These are phyloP conservation scores for Trichoderma polysporum DNA, from an alignment of 2,329 filamentous ascomycete genomes.

Conservation along the genomic window DNA sequence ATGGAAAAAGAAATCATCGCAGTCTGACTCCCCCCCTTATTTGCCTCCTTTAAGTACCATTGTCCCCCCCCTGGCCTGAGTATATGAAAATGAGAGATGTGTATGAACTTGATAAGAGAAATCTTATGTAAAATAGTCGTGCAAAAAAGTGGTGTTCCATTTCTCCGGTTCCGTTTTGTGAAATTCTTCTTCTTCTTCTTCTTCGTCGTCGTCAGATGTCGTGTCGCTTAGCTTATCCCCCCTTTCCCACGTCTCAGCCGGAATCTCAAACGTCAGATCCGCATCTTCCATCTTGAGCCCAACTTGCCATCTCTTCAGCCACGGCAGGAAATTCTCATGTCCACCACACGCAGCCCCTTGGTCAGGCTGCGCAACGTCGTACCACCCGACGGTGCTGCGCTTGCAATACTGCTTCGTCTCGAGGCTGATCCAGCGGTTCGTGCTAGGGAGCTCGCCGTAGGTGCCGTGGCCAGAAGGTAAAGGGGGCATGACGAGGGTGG, in stretches of 20 bases:
- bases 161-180: neutral
- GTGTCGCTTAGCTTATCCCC: neutral
- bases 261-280: constrained; percentile 32
- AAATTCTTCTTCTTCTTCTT: neutral
- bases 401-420: constrained; percentile 33
- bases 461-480: constrained; percentile 42
- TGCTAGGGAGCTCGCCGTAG: constrained; percentile 46
- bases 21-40: too few relatives aligned
- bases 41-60: neutral
- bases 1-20: neutral
- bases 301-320: constrained; percentile 45
- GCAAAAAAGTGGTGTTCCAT: neutral
- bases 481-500: constrained; percentile 49
- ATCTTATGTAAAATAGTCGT: neutral
- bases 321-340: constrained; percentile 49
- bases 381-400: constrained; percentile 45
- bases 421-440: constrained; percentile 46
- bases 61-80: neutral
- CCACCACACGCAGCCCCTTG: constrained; percentile 24
- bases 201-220: neutral
- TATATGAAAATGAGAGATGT: neutral
- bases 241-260: constrained; percentile 29
- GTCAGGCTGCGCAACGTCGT: constrained; percentile 44
- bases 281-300: constrained; percentile 41
- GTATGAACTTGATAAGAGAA: neutral